A percentile compares a stretch with the other conserved stretches of the same genome.
Conservation (phyloP, 495 filamentous ascomycete genomes). For the Oidiodendron maius region DNA sequence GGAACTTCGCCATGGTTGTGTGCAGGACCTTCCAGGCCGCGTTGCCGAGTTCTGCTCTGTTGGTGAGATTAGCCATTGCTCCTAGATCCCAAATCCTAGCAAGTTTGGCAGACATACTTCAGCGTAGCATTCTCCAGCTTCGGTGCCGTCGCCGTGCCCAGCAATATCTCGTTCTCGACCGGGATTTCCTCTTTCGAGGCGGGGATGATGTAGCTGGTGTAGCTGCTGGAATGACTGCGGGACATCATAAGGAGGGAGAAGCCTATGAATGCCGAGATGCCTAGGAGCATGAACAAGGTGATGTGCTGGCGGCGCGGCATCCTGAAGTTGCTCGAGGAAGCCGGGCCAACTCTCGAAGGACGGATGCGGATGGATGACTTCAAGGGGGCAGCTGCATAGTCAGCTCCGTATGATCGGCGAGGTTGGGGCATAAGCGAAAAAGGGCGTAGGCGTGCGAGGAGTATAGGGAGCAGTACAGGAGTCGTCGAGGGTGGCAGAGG, state of each 20-base stretch:
- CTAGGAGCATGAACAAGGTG: constrained; percentile 29
- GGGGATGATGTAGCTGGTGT: constrained; percentile 13
- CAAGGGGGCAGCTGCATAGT: not conserved
- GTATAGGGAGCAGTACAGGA: too few species aligned
- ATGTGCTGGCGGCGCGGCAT: constrained; percentile 42
- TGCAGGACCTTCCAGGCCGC: constrained; percentile 91
- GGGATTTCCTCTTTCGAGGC: constrained; percentile 22
- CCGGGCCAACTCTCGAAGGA: not conserved
- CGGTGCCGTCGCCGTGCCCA: constrained; percentile 78
- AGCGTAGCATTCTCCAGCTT: constrained; percentile 88
- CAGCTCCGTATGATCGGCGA: not conserved
- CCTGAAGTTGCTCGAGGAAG: not conserved
- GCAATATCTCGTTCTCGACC: constrained; percentile 37
- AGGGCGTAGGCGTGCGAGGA: too few species aligned
- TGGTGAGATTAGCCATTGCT: not conserved
- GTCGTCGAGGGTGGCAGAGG: too few species aligned
- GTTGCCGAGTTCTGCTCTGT: constrained; percentile 79
- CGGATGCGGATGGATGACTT: not conserved
- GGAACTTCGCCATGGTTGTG: constrained; percentile 92
- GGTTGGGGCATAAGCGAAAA: not conserved
- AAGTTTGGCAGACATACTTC: constrained; percentile 50
- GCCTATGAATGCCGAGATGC: constrained; percentile 28
- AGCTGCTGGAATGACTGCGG: constrained; percentile 9
- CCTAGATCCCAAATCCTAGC: not conserved
- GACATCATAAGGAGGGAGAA: constrained; percentile 32